Evolutionary conservation across 257 asterid genomes (phyloP).

Genomic region (Lycium barbarum): DNA sequence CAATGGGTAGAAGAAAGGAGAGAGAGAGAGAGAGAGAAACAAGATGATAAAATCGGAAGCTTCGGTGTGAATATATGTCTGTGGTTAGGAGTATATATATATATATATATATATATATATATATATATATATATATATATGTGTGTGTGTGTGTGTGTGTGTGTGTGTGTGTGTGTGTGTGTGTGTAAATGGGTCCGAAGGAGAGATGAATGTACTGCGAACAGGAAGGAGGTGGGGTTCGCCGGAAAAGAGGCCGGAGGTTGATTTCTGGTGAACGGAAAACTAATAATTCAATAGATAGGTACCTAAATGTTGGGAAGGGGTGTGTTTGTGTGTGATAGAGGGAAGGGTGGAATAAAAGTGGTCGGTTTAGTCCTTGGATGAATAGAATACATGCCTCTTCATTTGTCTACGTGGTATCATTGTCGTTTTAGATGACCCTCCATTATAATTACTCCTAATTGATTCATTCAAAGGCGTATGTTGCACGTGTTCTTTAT

Average conservation of each 20-base stretch:
- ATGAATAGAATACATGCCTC: not conserved
- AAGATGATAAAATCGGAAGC: not conserved
- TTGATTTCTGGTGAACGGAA: not conserved
- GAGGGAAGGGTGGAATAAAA: not conserved
- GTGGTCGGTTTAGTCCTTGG: slow-evolving; percentile 7
- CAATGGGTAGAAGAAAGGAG: not conserved
- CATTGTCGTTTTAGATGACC: not conserved
- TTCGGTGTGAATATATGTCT: slow-evolving; percentile 23
- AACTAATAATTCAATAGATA: not conserved
- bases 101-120: not conserved
- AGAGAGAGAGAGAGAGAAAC: not conserved
- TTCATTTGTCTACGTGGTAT: not conserved
- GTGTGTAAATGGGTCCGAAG: not conserved
- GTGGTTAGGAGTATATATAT: not conserved
- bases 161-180: too few species aligned
- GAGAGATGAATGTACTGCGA: not conserved
- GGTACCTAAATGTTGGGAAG: not conserved
- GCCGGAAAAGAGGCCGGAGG: not conserved
- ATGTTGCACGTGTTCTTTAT: not conserved
- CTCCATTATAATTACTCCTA: not conserved
- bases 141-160: too few species aligned
- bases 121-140: too few species aligned
- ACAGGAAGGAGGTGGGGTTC: not conserved
- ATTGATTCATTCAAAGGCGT: not conserved
- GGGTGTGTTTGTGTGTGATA: not conserved